Conservation (phyloP, 345 rosid genomes). For the Acer yangbiense region DNA sequence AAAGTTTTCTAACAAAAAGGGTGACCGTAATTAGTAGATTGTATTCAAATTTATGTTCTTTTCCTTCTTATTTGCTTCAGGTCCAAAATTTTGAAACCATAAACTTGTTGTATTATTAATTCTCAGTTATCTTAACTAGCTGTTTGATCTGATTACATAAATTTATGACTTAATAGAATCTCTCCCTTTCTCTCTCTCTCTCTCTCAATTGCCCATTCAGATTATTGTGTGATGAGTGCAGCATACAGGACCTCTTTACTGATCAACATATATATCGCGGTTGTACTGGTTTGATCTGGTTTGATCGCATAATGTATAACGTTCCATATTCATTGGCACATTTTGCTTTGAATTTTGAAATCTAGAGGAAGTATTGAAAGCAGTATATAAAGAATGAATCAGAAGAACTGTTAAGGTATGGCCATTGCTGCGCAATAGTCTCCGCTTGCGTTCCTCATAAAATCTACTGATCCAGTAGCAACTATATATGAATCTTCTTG, state of each 20-base stretch:
- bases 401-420: too few species aligned
- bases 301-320: not conserved
- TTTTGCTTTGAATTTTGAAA: not conserved
- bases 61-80: not conserved
- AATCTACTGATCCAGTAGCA: not conserved
- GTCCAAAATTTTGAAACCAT: not conserved
- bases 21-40: conserved; percentile 18
- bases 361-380: not conserved
- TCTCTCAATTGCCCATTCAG: not conserved
- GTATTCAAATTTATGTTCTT: not conserved
- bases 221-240: not conserved
- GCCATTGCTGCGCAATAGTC: too few species aligned
- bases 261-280: not conserved
- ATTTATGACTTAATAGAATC: not conserved
- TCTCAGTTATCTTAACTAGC: not conserved
- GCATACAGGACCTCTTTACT: not conserved
- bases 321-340: not conserved
- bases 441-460: too few species aligned
- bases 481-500: not conserved
- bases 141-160: not conserved
- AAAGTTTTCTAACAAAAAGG: conserved; percentile 39
- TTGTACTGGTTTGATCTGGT: too few species aligned
- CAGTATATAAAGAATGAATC: not conserved
- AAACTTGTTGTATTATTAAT: conserved; percentile 1
- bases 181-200: not conserved